Percentiles rank a stretch among this genome's conserved stretches.
These are phyloP conservation scores for Trichophyton verrucosum DNA, from an alignment of 2,329 filamentous ascomycete genomes.

Conservation along the genomic window DNA sequence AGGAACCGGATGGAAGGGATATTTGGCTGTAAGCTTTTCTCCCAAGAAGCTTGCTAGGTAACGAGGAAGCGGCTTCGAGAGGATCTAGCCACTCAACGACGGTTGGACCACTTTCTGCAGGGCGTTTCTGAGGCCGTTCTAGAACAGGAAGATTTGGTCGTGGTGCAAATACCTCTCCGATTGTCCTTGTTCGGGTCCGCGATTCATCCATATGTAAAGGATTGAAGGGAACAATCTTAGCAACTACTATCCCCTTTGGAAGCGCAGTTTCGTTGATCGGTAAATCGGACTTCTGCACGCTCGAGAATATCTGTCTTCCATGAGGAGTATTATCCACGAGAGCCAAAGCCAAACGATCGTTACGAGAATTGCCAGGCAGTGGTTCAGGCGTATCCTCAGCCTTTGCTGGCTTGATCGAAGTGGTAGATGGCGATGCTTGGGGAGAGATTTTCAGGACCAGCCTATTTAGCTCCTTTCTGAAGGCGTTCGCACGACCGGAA, in stretches of 20 bases:
- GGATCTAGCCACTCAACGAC: conserved; percentile 30
- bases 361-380: conserved; percentile 18
- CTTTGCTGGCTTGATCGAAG: conserved; percentile 25
- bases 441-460: conserved; percentile 51
- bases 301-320: conserved; percentile 73
- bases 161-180: conserved; percentile 36
- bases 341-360: conserved; percentile 55
- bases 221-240: conserved; percentile 49
- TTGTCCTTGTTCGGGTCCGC: conserved; percentile 26
- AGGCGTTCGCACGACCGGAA: conserved; percentile 39
- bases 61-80: conserved; percentile 28
- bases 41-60: conserved; percentile 24
- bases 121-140: conserved; percentile 29
- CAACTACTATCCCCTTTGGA: conserved; percentile 61
- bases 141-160: conserved; percentile 27
- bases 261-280: conserved; percentile 52
- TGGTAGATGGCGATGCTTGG: conserved; percentile 20
- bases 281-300: conserved; percentile 45
- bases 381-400: conserved; percentile 20
- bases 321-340: conserved; percentile 63
- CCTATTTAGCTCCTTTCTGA: conserved; percentile 51
- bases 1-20: conserved; percentile 29
- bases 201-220: conserved; percentile 18
- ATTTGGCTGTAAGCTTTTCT: conserved; percentile 31
- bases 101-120: conserved; percentile 23